phyloP scores from a whole-genome alignment of 805 yeast species.

The Candida oleophila region DNA sequence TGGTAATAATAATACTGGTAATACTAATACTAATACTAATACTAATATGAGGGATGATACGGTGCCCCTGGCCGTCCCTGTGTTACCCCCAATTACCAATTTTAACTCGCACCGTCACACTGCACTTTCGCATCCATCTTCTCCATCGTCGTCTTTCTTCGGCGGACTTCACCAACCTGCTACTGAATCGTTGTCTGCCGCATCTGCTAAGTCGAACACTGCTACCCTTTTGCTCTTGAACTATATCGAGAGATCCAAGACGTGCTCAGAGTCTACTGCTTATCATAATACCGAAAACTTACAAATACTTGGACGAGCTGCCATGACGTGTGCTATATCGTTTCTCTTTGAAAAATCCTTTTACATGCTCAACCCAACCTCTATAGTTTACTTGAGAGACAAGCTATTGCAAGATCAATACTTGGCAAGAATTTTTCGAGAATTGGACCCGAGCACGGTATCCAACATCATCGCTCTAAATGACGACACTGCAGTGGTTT shows the following conservation, averaged over 20 bases:
- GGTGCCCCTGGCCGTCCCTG: neutral
- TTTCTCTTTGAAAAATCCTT: slow-evolving; percentile 66
- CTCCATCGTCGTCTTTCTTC: slow-evolving; percentile 1
- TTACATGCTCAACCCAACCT: slow-evolving; percentile 50
- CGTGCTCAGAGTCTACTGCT: slow-evolving; percentile 51
- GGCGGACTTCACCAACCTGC: neutral
- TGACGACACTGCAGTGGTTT: slow-evolving; percentile 52
- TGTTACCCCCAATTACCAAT: neutral
- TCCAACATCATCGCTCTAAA: slow-evolving; percentile 29
- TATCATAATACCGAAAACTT: slow-evolving; percentile 41
- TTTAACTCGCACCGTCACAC: neutral
- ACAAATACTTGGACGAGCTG: slow-evolving; percentile 56
- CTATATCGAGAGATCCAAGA: slow-evolving; percentile 59
- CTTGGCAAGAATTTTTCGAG: slow-evolving; percentile 46
- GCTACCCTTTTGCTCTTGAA: slow-evolving; percentile 12
- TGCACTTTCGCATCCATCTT: neutral
- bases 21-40: slow-evolving; percentile 6
- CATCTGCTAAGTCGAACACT: neutral
- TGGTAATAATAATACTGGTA: slow-evolving; percentile 5
- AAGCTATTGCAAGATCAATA: slow-evolving; percentile 43
- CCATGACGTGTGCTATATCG: slow-evolving; percentile 54
- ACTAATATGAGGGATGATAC: neutral
- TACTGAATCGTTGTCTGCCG: neutral
- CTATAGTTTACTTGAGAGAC: slow-evolving; percentile 49
- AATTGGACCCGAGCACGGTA: slow-evolving; percentile 41